Conservation (phyloP, 2,329 filamentous ascomycete species). For the Domatiomyces catenatus region DNA sequence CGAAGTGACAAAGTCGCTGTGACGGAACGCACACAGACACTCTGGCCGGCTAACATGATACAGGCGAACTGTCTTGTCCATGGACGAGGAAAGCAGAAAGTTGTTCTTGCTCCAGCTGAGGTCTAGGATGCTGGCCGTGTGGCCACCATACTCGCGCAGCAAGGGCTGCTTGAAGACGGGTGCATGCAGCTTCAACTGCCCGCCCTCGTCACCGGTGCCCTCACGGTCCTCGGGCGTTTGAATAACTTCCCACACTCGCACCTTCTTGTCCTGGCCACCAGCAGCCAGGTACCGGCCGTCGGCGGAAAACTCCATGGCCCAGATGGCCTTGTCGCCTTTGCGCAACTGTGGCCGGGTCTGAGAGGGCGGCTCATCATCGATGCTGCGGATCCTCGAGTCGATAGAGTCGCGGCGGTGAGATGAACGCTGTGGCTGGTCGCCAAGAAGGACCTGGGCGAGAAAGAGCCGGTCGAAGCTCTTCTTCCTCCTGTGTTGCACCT, state of each 20-base stretch:
- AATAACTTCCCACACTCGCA: conserved; percentile 81
- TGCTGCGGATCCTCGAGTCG: conserved; percentile 16
- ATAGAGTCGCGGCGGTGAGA: conserved; percentile 19
- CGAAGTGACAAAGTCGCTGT: conserved; percentile 87
- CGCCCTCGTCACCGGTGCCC: conserved; percentile 33
- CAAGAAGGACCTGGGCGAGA: conserved; percentile 73
- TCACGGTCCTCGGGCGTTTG: conserved; percentile 64
- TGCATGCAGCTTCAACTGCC: conserved; percentile 56
- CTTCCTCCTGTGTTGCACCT: conserved; percentile 61
- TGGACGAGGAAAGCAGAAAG: conserved; percentile 85
- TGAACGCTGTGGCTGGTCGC: conserved; percentile 32
- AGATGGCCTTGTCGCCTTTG: conserved; percentile 52
- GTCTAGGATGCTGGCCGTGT: conserved; percentile 74
- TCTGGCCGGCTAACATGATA: conserved; percentile 82
- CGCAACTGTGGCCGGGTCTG: conserved; percentile 15
- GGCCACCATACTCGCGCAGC: conserved; percentile 63
- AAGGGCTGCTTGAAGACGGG: conserved; percentile 77
- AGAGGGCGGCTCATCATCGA: conserved; percentile 14
- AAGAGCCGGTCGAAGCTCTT: conserved; percentile 78
- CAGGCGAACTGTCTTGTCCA: conserved; percentile 91
- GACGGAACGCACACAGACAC: conserved; percentile 84
- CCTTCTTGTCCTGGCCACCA: conserved; percentile 73
- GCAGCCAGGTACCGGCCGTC: conserved; percentile 84
- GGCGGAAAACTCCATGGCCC: conserved; percentile 83
- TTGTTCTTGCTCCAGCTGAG: conserved; percentile 98